Base-by-base conservation (phyloP, 2,329 filamentous ascomycete genomes). In the Colletotrichum sp. region DNA sequence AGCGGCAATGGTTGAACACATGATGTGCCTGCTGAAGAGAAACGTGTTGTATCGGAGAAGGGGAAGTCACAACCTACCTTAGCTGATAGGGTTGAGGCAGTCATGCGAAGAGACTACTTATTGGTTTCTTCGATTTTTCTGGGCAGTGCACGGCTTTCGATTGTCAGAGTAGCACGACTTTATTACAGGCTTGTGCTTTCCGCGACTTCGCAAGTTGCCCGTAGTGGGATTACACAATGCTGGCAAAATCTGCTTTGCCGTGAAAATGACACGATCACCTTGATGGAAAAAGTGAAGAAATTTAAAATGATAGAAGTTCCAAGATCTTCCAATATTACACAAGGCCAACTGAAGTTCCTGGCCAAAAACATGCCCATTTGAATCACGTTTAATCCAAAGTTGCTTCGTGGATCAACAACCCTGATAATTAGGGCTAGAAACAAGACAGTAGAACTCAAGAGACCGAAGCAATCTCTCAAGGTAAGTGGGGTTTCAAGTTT, bases 31-130 rank as follows among this genome's bases (percentile, higher is more conserved):
- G 10, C 44, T 49, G n/a, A 1, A n/a, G 18, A 49, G 44, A 49
- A 49, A 21, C 44, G 6, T 49, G 44, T 21, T 49, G 44, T 49
- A n/a, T 49, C 18, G 44, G 44, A 49, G 18, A 49, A 21, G 1
- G 9, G 44, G 1, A 21, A 21, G 0, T 49, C 0, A 0, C 18
- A 21, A 44, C 16, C 39, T 44, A n/a, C 0, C 39, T 44, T 21
- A 21, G 44, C 0, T 49, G 9, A n/a, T 12, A 2, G 18, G 1
- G 44, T 49, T 12, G 44, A 49, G 18, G n/a, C 10, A 21, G 10
- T 2, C 18, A 21, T 49, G 6, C 39, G 18, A 18, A 44, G 0
- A 10, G 16, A 18, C 8, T 44, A 44, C 16, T 44, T 10, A 0
- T 44, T n/a, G 39, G n/a, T 13, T 49, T 21, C n/a, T 21, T 21